Evolutionary conservation across 768 basidiomycete species (phyloP), one percentile per base, ranked within the genome.

Genomic region (Guyanaporus albipodus): DNA sequence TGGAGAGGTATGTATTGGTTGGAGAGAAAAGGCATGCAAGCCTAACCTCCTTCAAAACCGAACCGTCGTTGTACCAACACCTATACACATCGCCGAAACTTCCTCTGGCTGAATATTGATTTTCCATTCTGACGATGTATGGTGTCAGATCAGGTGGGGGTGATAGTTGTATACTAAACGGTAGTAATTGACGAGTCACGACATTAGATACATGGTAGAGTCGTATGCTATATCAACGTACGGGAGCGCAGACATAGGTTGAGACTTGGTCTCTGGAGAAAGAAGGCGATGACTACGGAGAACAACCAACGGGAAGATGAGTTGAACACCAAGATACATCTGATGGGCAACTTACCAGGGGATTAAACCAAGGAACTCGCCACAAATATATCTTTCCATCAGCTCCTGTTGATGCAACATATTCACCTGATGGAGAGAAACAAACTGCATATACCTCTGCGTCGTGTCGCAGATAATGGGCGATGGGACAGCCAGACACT

Each of bases 131-230:
- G 18, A 14, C 0, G 4, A 50, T 43, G 9, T 29, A 17, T 2
- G 4, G 11, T 22, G 48, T 50, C 8, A 53, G 48, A 17, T 53
- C 36, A 2, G 34, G 47, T 28, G 49, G 44, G 21, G 38, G 22
- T 10, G 19, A 12, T 4, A 14, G 28, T n/a, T n/a, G n/a, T n/a
- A n/a, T n/a, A n/a, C n/a, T n/a, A n/a, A n/a, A n/a, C n/a, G n/a
- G n/a, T n/a, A n/a, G n/a, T n/a, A n/a, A n/a, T n/a, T n/a, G n/a
- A n/a, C n/a, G n/a, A n/a, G n/a, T n/a, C n/a, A n/a, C n/a, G n/a
- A n/a, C n/a, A n/a, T n/a, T n/a, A n/a, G n/a, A n/a, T n/a, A n/a
- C n/a, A n/a, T n/a, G n/a, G n/a, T n/a, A n/a, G n/a, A n/a, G n/a
- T n/a, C n/a, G n/a, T n/a, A n/a, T n/a, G n/a, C n/a, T n/a, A n/a